These are phyloP conservation scores for Tuctoria greenei DNA, from an alignment of 176 grass and related monocot species.

Conservation along the genomic window DNA sequence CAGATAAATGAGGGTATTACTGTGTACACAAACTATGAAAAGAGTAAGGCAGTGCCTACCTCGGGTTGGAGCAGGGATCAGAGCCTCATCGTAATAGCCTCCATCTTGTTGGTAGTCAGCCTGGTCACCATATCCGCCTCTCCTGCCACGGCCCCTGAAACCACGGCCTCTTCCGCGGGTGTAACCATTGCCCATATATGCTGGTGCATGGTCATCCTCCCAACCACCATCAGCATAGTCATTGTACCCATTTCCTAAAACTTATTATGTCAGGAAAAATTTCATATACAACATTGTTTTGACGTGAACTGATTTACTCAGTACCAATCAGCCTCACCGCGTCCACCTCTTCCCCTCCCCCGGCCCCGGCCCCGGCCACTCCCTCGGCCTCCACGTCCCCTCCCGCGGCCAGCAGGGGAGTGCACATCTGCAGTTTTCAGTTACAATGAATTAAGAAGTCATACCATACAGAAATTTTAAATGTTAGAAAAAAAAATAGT, in stretches of 20 bases:
- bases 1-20: background rate
- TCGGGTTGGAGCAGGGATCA: conserved; percentile 45
- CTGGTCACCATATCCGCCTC: conserved; percentile 50
- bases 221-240: conserved; percentile 56
- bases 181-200: conserved; percentile 54
- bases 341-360: conserved; percentile 57
- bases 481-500: background rate
- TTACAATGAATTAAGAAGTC: conserved; percentile 20
- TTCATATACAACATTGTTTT: background rate
- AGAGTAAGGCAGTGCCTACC: conserved; percentile 32
- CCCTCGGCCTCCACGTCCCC: conserved; percentile 65
- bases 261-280: conserved; percentile 24
- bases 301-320: conserved; percentile 2
- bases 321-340: conserved; percentile 43
- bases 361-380: conserved; percentile 42
- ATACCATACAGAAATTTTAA: background rate
- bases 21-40: background rate
- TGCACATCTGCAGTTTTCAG: conserved; percentile 58
- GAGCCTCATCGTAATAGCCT: conserved; percentile 62
- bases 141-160: conserved; percentile 56
- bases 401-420: conserved; percentile 63
- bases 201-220: conserved; percentile 52
- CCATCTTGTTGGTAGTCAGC: conserved; percentile 75
- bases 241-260: conserved; percentile 59
- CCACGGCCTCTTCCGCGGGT: conserved; percentile 58